Conservation (phyloP, 208 protist species). For the Paratrypanosoma confusum region DNA sequence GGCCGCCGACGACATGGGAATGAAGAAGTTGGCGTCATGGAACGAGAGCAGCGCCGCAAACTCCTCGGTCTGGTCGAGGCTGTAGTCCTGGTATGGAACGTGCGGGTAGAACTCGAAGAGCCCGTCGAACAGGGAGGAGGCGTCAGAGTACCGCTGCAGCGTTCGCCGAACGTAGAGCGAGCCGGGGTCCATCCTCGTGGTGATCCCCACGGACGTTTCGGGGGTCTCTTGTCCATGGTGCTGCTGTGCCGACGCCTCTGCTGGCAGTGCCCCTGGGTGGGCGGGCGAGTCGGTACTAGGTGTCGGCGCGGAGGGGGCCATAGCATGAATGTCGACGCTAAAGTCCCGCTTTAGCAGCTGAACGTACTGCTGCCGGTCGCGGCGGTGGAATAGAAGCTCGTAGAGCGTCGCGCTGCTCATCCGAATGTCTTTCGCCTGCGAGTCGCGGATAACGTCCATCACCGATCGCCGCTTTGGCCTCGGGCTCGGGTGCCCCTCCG, state of each 20-base stretch:
- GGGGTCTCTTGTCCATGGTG: not conserved
- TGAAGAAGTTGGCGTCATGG: slow-evolving; percentile 40
- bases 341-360: slow-evolving; percentile 57
- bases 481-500: not conserved
- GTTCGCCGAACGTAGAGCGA: slow-evolving; percentile 46
- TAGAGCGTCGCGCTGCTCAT: slow-evolving; percentile 31
- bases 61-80: slow-evolving; percentile 25
- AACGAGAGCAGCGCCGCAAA: slow-evolving; percentile 32
- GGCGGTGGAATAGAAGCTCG: slow-evolving; percentile 27
- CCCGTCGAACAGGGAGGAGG: slow-evolving; percentile 36
- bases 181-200: slow-evolving; percentile 40
- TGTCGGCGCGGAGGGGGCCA: slow-evolving; percentile 16
- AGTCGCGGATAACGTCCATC: slow-evolving; percentile 34
- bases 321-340: slow-evolving; percentile 49
- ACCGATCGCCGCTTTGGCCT: not conserved
- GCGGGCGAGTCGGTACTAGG: too few relatives aligned
- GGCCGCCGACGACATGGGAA: not conserved
- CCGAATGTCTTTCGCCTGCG: slow-evolving; percentile 50
- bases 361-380: slow-evolving; percentile 38
- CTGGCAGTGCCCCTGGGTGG: not conserved
- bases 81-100: slow-evolving; percentile 58
- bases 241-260: not conserved
- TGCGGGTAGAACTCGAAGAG: slow-evolving; percentile 66
- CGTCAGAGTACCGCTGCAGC: slow-evolving; percentile 19
- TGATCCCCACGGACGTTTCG: slow-evolving; percentile 33